A percentile compares a stretch with the other conserved stretches of the same genome.
Evolutionary conservation across 23 red algal genomes (phyloP).

Genomic region (Agarophyton chilense): DNA sequence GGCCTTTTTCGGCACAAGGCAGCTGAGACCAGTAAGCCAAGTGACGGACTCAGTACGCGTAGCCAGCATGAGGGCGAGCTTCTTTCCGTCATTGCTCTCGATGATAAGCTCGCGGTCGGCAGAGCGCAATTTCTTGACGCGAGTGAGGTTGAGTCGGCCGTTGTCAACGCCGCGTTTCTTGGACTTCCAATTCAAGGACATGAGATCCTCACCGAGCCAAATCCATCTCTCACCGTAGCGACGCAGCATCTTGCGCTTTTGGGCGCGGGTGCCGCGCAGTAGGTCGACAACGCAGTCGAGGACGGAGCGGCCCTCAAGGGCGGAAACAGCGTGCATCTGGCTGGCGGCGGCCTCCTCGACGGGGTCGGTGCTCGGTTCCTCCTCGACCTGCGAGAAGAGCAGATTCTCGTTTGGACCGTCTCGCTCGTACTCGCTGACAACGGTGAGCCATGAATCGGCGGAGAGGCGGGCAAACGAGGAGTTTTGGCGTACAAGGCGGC

Average conservation of each 20-base stretch:
- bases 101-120: slow-evolving; percentile 68
- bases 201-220: slow-evolving; percentile 89
- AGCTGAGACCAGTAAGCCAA: slow-evolving; percentile 83
- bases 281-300: slow-evolving; percentile 88
- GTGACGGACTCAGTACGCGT: slow-evolving; percentile 64
- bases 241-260: slow-evolving; percentile 80
- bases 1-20: slow-evolving; percentile 82
- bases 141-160: slow-evolving; percentile 78
- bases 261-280: slow-evolving; percentile 79
- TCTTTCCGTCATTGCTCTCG: slow-evolving; percentile 68
- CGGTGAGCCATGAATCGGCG: slow-evolving; percentile 82
- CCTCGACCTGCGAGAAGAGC: slow-evolving; percentile 86
- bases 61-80: slow-evolving; percentile 65
- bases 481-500: slow-evolving; percentile 68
- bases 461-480: slow-evolving; percentile 73
- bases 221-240: slow-evolving; percentile 87
- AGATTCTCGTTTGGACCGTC: slow-evolving; percentile 81
- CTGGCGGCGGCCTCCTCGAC: slow-evolving; percentile 51
- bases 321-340: slow-evolving; percentile 53
- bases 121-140: slow-evolving; percentile 69
- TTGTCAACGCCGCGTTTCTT: slow-evolving; percentile 76
- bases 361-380: slow-evolving; percentile 68
- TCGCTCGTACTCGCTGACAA: slow-evolving; percentile 80
- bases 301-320: slow-evolving; percentile 69
- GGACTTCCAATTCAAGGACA: slow-evolving; percentile 83